These are phyloP conservation scores for Ceriops zippeliana DNA, from an alignment of 345 rosid species.

Conservation along the genomic window DNA sequence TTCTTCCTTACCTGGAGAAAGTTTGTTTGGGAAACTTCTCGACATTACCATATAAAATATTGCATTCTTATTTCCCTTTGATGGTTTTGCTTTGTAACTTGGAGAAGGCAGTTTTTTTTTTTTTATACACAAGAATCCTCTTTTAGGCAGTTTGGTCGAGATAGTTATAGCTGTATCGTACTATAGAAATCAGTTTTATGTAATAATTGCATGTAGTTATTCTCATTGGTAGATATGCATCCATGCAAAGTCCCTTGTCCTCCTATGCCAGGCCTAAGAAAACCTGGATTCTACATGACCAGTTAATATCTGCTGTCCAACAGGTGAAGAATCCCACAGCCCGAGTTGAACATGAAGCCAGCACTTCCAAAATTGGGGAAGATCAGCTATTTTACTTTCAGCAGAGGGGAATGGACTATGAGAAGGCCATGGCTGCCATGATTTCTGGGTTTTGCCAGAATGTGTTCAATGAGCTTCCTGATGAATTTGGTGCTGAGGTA, in stretches of 20 bases:
- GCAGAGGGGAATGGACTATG: slow-evolving; percentile 88
- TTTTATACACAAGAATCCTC: too few relatives aligned
- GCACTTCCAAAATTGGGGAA: slow-evolving; percentile 90
- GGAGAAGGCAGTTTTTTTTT: too few relatives aligned
- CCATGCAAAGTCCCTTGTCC: neutral
- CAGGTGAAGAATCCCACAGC: slow-evolving; percentile 90
- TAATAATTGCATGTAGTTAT: too few relatives aligned
- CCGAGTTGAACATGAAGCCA: slow-evolving; percentile 89
- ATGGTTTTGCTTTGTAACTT: too few relatives aligned
- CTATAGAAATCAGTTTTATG: too few relatives aligned
- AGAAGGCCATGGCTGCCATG: slow-evolving; percentile 97
- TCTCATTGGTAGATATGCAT: too few relatives aligned
- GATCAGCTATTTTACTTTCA: slow-evolving; percentile 97
- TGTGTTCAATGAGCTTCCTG: slow-evolving; percentile 88
- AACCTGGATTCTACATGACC: neutral
- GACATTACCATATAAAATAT: neutral
- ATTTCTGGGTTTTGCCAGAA: slow-evolving; percentile 88
- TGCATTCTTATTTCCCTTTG: neutral
- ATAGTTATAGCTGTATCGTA: too few relatives aligned
- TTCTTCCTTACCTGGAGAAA: too few relatives aligned
- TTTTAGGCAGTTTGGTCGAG: too few relatives aligned
- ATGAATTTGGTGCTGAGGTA: slow-evolving; percentile 90
- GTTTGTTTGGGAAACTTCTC: too few relatives aligned
- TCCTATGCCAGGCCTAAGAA: neutral
- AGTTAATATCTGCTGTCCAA: slow-evolving; percentile 9